Evolutionary conservation across 2,329 filamentous ascomycete species (phyloP), one percentile per base, ranked within the genome.

Genomic region (Cladophialophora bantiana): DNA sequence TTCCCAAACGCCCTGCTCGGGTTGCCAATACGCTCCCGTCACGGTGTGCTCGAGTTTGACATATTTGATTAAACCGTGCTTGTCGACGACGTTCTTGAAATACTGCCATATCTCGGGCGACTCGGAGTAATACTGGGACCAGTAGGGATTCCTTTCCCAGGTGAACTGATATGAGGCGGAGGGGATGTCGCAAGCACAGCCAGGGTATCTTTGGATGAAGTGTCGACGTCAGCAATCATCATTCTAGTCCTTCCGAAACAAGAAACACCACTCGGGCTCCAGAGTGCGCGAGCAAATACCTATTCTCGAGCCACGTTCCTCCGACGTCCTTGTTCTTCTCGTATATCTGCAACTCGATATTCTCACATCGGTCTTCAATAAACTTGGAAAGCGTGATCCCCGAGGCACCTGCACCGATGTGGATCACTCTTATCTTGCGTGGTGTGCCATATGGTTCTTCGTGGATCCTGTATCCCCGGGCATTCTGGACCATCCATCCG

Each of bases 121-220:
- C 9, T 65, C 50, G 3, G 72, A 72, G 54, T 71, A 75, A 35
- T 64, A 71, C 48, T 69, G 62, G 13, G 59, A 60, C 70, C 70
- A 72, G 32, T 68, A 42, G 7, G 70, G 69, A 34, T 72, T 72
- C 2, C 64, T 60, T 32, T 59, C 70, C 58, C 67, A 72, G 12
- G 67, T 70, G 59, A 66, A 72, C 63, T 85, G 65, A 50, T 72
- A 71, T 31, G 59, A 62, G 12, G 60, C 67, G 10, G 66, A 55
- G 7, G 82, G 82, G 32, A 83, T 82, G 70, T 84, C 81, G 72
- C 81, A 81, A 34, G 78, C 75, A 72, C 81, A 79, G 9, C 80
- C 80, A 4, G 78, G 78, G 61, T 81, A 78, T 61, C 62, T 61
- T 20, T 26, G 13, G 12, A 26, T 10, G 45, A 26, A 31, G 45